A percentile compares a stretch with the other conserved stretches of the same genome.
Evolutionary conservation across 768 basidiomycete species (phyloP).

Genomic region (Heimioporus sp.): DNA sequence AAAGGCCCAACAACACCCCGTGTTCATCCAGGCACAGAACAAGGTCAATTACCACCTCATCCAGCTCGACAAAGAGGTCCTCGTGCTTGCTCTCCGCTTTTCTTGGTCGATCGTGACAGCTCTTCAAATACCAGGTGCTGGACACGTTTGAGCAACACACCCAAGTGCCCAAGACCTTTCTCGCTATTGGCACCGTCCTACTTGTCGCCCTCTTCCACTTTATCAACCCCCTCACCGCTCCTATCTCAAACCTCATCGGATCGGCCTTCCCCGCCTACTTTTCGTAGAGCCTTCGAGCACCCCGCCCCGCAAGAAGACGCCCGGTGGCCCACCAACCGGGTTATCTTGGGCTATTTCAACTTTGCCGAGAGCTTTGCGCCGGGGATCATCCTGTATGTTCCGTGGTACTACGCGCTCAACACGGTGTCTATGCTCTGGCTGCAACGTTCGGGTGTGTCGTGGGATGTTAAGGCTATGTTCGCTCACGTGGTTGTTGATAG

Average conservation of each 20-base stretch:
- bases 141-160: slow-evolving; percentile 77
- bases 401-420: slow-evolving; percentile 96
- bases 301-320: slow-evolving; percentile 84
- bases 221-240: slow-evolving; percentile 88
- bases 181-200: slow-evolving; percentile 68
- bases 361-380: slow-evolving; percentile 86
- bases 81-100: slow-evolving; percentile 17
- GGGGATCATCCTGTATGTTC: slow-evolving; percentile 83
- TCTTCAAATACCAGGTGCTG: slow-evolving; percentile 84
- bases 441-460: slow-evolving; percentile 74
- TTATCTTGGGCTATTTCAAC: slow-evolving; percentile 91
- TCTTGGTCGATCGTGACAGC: slow-evolving; percentile 37
- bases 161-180: slow-evolving; percentile 89
- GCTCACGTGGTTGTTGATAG: too few relatives aligned
- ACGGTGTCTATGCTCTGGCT: slow-evolving; percentile 89
- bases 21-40: slow-evolving; percentile 80
- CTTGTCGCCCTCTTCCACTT: slow-evolving; percentile 74
- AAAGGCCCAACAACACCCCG: slow-evolving; percentile 86
- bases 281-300: slow-evolving; percentile 87
- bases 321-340: slow-evolving; percentile 98
- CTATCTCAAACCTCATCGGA: slow-evolving; percentile 92
- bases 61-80: slow-evolving; percentile 97
- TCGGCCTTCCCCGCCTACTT: slow-evolving; percentile 91
- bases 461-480: too few relatives aligned
- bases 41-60: slow-evolving; percentile 77